phyloP scores from a whole-genome alignment of 345 rosid species.

The Geranium brycei region DNA sequence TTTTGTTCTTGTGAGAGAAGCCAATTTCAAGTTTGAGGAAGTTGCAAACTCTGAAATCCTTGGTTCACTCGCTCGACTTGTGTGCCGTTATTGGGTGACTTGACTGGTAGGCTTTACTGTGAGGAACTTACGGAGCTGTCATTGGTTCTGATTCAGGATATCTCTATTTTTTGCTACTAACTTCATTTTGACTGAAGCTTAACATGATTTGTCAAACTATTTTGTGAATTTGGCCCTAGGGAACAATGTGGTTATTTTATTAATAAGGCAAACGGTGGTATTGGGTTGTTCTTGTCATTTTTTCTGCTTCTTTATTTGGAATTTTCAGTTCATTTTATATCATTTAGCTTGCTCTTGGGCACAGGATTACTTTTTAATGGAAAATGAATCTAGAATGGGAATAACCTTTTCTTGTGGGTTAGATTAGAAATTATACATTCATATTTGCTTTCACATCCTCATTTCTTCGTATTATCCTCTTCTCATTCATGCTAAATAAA shows the following conservation, averaged over 20 bases:
- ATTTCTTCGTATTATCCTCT: too few relatives aligned
- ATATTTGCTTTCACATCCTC: too few relatives aligned
- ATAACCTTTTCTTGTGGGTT: too few relatives aligned
- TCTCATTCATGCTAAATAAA: too few relatives aligned
- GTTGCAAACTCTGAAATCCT: too few relatives aligned
- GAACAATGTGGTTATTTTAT: not conserved
- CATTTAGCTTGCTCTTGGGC: constrained; percentile 19
- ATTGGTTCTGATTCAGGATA: not conserved
- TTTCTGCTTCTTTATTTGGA: not conserved
- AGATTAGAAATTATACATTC: too few relatives aligned
- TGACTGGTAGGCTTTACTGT: not conserved
- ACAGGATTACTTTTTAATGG: too few relatives aligned
- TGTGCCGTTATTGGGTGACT: too few relatives aligned
- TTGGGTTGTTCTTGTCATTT: not conserved
- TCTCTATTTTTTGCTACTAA: not conserved
- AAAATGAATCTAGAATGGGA: too few relatives aligned
- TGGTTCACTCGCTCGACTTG: too few relatives aligned
- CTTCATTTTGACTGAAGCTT: not conserved
- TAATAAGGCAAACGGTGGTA: not conserved
- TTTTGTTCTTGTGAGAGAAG: not conserved
- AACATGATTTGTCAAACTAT: not conserved
- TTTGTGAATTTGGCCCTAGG: not conserved
- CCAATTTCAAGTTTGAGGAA: too few relatives aligned
- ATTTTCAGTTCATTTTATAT: constrained; percentile 11
- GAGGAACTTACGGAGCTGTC: not conserved